Percentiles rank a stretch among this genome's conserved stretches.
phyloP scores from a whole-genome alignment of 2,329 filamentous ascomycete genomes.

The Pseudogymnoascus verrucosus region DNA sequence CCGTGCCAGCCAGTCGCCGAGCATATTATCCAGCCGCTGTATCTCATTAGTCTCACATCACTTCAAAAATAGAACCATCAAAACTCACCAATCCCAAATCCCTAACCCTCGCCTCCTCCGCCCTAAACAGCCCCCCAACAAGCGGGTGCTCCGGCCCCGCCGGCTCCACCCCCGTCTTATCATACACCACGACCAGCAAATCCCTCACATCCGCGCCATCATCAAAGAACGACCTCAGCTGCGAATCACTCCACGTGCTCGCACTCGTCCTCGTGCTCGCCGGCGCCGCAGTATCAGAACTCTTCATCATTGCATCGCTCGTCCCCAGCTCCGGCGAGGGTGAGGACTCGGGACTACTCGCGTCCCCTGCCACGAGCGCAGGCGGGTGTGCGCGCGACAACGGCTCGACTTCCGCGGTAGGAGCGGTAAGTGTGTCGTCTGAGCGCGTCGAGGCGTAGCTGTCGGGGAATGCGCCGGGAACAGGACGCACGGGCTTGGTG shows the following conservation, averaged over 20 bases:
- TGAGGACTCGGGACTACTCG: conserved; percentile 39
- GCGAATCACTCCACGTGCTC: conserved; percentile 73
- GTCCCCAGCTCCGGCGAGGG: conserved; percentile 55
- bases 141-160: conserved; percentile 80
- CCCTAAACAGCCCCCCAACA: conserved; percentile 70
- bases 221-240: conserved; percentile 82
- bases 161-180: conserved; percentile 75
- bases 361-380: conserved; percentile 36
- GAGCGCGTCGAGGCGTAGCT: conserved; percentile 23
- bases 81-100: conserved; percentile 49
- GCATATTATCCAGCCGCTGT: conserved; percentile 75
- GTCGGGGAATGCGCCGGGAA: conserved; percentile 29
- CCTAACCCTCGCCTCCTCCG: conserved; percentile 77
- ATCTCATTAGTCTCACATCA: conserved; percentile 16
- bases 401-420: conserved; percentile 20
- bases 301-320: conserved; percentile 25
- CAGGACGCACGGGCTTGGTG: conserved; percentile 19
- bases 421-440: conserved; percentile 8
- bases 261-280: conserved; percentile 43
- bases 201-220: conserved; percentile 84
- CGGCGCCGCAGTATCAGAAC: conserved; percentile 31
- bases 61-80: neutral
- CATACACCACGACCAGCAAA: conserved; percentile 83
- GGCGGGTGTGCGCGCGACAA: conserved; percentile 20
- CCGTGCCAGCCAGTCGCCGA: conserved; percentile 71